These are phyloP conservation scores for Penicillium lividum DNA, from an alignment of 495 filamentous ascomycete genomes.

Conservation along the genomic window DNA sequence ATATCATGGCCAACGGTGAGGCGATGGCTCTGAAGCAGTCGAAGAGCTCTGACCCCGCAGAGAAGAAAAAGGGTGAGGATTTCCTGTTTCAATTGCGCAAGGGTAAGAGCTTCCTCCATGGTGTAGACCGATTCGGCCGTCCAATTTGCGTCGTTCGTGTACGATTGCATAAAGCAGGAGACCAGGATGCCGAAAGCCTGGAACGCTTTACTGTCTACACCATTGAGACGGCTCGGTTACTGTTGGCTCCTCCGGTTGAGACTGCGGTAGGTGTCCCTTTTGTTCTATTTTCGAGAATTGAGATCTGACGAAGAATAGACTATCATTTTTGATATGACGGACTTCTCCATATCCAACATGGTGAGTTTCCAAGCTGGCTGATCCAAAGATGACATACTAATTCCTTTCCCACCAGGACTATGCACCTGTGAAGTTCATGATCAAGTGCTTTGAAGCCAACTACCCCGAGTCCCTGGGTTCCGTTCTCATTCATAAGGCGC, in stretches of 20 bases:
- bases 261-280: conserved; percentile 70
- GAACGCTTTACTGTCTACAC: conserved; percentile 91
- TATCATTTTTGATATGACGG: conserved; percentile 93
- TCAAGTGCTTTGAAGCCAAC: conserved; percentile 98
- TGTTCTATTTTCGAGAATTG: conserved; percentile 16
- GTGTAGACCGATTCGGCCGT: conserved; percentile 77
- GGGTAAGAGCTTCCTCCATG: conserved; percentile 96
- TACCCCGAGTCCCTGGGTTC: conserved; percentile 91
- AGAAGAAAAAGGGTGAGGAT: conserved; percentile 71
- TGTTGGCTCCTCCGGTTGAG: conserved; percentile 78
- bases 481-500: conserved; percentile 95
- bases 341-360: conserved; percentile 93
- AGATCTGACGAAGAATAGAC: conserved; percentile 48
- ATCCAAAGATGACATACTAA: conserved; percentile 13
- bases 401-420: conserved; percentile 65
- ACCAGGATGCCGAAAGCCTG: conserved; percentile 76
- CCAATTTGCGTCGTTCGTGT: conserved; percentile 88
- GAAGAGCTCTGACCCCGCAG: conserved; percentile 51
- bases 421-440: conserved; percentile 96
- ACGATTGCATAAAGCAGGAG: conserved; percentile 73
- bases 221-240: conserved; percentile 87
- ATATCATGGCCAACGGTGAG: conserved; percentile 82
- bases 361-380: conserved; percentile 42
- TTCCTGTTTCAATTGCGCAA: conserved; percentile 82
- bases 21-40: conserved; percentile 59